phyloP scores from a whole-genome alignment of 192 early-diverging fungal species.

The Geranomyces michiganensis region DNA sequence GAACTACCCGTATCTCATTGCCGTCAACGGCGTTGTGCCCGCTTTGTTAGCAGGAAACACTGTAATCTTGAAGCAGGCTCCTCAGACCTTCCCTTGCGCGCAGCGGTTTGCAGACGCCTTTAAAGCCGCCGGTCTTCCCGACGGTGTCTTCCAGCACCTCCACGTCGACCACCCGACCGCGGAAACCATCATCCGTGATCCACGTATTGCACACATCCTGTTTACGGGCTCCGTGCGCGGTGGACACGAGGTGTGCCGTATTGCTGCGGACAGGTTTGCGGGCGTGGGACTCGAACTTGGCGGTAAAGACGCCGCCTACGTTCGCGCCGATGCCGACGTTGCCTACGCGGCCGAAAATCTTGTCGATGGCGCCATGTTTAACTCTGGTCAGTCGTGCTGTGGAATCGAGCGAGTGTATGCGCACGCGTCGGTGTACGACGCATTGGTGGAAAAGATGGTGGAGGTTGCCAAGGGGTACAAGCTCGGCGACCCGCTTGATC shows the following conservation, averaged over 20 bases:
- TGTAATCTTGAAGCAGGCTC: slow-evolving; percentile 77
- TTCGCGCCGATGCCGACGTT: slow-evolving; percentile 71
- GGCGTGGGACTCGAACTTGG: slow-evolving; percentile 78
- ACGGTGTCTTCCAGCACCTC: slow-evolving; percentile 63
- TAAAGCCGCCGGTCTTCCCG: slow-evolving; percentile 68
- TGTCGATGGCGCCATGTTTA: slow-evolving; percentile 81
- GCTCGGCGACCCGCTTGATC: slow-evolving; percentile 68
- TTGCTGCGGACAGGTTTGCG: slow-evolving; percentile 43
- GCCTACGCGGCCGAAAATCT: slow-evolving; percentile 73
- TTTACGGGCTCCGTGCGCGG: slow-evolving; percentile 80
- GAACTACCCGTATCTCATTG: slow-evolving; percentile 84
- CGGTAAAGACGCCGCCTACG: slow-evolving; percentile 85
- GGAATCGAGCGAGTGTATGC: slow-evolving; percentile 80
- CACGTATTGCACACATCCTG: slow-evolving; percentile 65
- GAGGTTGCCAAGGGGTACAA: slow-evolving; percentile 62
- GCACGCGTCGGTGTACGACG: slow-evolving; percentile 71
- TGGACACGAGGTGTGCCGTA: slow-evolving; percentile 64
- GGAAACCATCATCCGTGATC: slow-evolving; percentile 59
- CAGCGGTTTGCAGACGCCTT: slow-evolving; percentile 70
- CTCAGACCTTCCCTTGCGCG: slow-evolving; percentile 77
- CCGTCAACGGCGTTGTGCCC: slow-evolving; percentile 78
- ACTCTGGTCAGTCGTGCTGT: slow-evolving; percentile 83
- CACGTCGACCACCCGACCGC: slow-evolving; percentile 45
- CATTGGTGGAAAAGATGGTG: slow-evolving; percentile 66
- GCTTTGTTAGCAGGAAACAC: slow-evolving; percentile 78